A percentile compares a stretch with the other conserved stretches of the same genome.
These are phyloP conservation scores for Endothia cerciana DNA, from an alignment of 2,329 filamentous ascomycete species.

Conservation along the genomic window DNA sequence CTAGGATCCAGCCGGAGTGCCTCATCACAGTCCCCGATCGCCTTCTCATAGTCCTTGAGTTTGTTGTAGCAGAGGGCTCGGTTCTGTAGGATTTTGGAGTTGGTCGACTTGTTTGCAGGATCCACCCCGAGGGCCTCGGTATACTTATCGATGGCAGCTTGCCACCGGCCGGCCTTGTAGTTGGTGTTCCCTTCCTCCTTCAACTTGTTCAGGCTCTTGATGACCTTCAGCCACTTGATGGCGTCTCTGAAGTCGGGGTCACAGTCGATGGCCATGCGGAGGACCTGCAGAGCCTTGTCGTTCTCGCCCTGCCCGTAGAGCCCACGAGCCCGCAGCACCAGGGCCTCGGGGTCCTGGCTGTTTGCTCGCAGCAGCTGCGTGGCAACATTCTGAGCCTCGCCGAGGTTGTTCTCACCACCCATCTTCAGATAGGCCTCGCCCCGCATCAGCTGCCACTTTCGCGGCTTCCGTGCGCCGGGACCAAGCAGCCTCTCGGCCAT, in stretches of 20 bases:
- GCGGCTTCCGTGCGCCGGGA: constrained; percentile 73
- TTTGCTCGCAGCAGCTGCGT: constrained; percentile 86
- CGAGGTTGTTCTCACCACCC: constrained; percentile 84
- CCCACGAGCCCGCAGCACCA: constrained; percentile 85
- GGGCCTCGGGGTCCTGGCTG: constrained; percentile 88
- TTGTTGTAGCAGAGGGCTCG: constrained; percentile 82
- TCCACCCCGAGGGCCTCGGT: constrained; percentile 82
- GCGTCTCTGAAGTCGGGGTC: constrained; percentile 92
- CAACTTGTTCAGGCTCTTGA: constrained; percentile 89
- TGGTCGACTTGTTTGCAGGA: constrained; percentile 85
- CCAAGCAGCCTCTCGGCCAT: constrained; percentile 85
- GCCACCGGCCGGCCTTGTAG: constrained; percentile 84
- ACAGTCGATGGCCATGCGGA: constrained; percentile 84
- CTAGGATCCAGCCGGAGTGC: constrained; percentile 81
- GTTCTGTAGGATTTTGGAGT: constrained; percentile 94
- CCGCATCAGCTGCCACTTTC: constrained; percentile 92
- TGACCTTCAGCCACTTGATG: constrained; percentile 83
- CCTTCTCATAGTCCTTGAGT: constrained; percentile 81
- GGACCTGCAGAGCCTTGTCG: constrained; percentile 90
- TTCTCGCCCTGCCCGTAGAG: constrained; percentile 93
- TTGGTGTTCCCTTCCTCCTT: constrained; percentile 91
- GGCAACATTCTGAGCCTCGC: constrained; percentile 90
- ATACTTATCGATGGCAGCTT: constrained; percentile 83
- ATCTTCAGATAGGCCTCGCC: constrained; percentile 93
- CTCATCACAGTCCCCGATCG: constrained; percentile 83